A percentile compares a stretch with the other conserved stretches of the same genome.
These are phyloP conservation scores for Elaeis guineensis DNA, from an alignment of 176 grass and related monocot genomes.

Conservation along the genomic window DNA sequence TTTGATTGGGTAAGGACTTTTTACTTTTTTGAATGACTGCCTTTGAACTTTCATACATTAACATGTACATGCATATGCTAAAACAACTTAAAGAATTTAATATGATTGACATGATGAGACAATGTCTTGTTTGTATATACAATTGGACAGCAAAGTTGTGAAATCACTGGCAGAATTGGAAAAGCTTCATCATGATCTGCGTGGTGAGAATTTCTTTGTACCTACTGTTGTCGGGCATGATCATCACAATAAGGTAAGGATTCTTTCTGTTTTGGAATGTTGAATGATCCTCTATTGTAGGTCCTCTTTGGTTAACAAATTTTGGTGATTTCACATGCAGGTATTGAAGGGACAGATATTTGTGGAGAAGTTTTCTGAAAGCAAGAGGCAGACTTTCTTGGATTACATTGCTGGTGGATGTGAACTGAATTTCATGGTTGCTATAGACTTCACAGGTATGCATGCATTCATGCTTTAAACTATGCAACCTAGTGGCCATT, in stretches of 20 bases:
- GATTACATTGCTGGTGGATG: slow-evolving; percentile 86
- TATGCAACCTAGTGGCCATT: slow-evolving; percentile 5
- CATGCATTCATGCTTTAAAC: not conserved
- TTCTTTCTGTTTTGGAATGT: slow-evolving; percentile 20
- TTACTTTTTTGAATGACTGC: not conserved
- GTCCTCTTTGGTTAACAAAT: not conserved
- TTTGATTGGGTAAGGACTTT: slow-evolving; percentile 77
- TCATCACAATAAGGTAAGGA: slow-evolving; percentile 78
- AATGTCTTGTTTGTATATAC: too few species aligned
- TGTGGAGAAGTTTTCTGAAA: slow-evolving; percentile 72
- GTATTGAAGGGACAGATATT: slow-evolving; percentile 76
- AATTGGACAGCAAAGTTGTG: slow-evolving; percentile 77
- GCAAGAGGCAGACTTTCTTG: slow-evolving; percentile 71
- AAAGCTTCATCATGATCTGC: slow-evolving; percentile 46
- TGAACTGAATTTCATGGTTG: slow-evolving; percentile 91
- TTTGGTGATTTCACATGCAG: slow-evolving; percentile 19
- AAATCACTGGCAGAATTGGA: slow-evolving; percentile 87
- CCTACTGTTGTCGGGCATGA: slow-evolving; percentile 48
- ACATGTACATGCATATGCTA: too few species aligned
- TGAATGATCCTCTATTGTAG: slow-evolving; percentile 9
- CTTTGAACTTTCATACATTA: too few species aligned
- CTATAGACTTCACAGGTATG: slow-evolving; percentile 95
- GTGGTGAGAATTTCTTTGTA: slow-evolving; percentile 76
- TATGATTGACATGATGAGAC: too few species aligned
- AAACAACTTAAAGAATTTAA: too few species aligned